Conservation (phyloP, 306 rosid species). For the Herpetospermum pedunculosum region DNA sequence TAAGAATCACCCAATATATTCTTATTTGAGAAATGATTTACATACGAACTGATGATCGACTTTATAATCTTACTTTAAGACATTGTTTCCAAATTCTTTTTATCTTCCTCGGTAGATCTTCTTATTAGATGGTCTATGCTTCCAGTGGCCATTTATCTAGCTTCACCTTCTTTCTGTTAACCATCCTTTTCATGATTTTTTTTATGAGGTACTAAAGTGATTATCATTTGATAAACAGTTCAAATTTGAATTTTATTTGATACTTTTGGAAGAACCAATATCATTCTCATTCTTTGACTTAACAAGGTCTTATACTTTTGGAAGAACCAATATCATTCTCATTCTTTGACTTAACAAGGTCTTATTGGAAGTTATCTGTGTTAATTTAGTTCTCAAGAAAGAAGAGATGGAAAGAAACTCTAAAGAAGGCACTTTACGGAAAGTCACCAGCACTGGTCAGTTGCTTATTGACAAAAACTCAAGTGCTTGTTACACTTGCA, state of each 20-base stretch:
- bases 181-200: not conserved
- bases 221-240: not conserved
- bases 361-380: constrained; percentile 14
- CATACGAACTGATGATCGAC: not conserved
- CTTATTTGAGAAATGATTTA: not conserved
- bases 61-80: not conserved
- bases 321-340: not conserved
- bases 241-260: not conserved
- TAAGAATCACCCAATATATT: not conserved
- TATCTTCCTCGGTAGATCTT: not conserved
- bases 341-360: not conserved
- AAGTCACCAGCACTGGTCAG: constrained; percentile 46
- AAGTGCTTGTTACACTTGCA: constrained; percentile 6
- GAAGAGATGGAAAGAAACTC: constrained; percentile 77
- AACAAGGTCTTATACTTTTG: constrained; percentile 18
- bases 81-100: not conserved
- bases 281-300: not conserved
- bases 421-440: constrained; percentile 40
- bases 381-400: constrained; percentile 60
- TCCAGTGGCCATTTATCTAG: not conserved
- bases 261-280: not conserved
- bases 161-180: not conserved
- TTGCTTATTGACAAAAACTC: constrained; percentile 6
- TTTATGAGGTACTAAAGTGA: not conserved
- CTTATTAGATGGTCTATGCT: not conserved